Percentiles rank a stretch among this genome's conserved stretches.
These are phyloP conservation scores for Chaetomium cochliodes DNA, from an alignment of 495 filamentous ascomycete species.

Conservation along the genomic window DNA sequence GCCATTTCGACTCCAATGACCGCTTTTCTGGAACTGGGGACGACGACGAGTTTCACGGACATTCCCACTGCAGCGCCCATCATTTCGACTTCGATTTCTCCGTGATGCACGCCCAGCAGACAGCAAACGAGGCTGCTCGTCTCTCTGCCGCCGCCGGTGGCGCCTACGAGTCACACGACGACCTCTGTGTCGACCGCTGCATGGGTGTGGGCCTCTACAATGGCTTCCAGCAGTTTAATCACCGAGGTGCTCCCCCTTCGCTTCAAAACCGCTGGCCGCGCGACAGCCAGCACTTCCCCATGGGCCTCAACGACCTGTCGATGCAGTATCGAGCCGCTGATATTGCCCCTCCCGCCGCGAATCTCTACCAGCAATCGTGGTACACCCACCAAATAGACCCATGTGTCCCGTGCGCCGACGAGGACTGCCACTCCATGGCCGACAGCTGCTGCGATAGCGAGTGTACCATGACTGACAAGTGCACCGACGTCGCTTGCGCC, in stretches of 20 bases:
- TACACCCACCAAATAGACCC: slow-evolving; percentile 21
- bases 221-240: slow-evolving; percentile 35
- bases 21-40: slow-evolving; percentile 26
- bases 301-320: slow-evolving; percentile 10
- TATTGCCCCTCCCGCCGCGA: slow-evolving; percentile 8
- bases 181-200: slow-evolving; percentile 44
- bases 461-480: slow-evolving; percentile 43
- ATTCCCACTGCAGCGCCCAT: slow-evolving; percentile 26
- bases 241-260: slow-evolving; percentile 26
- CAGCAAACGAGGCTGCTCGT: slow-evolving; percentile 1
- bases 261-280: slow-evolving; percentile 27
- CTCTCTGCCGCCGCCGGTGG: slow-evolving; percentile 11
- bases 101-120: slow-evolving; percentile 22
- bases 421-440: slow-evolving; percentile 33
- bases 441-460: slow-evolving; percentile 38
- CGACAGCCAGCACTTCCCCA: slow-evolving; percentile 16
- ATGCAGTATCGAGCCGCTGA: slow-evolving; percentile 23
- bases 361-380: slow-evolving; percentile 22
- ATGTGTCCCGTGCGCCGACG: slow-evolving; percentile 27
- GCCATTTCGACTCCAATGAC: slow-evolving; percentile 22
- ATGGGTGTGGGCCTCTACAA: slow-evolving; percentile 37
- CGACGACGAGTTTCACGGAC: slow-evolving; percentile 23
- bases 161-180: slow-evolving; percentile 41
- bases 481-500: slow-evolving; percentile 34
- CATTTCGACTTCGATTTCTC: slow-evolving; percentile 19